Conservation (phyloP, 352 stramenopile species). For the Globisporangium takayamanum region DNA sequence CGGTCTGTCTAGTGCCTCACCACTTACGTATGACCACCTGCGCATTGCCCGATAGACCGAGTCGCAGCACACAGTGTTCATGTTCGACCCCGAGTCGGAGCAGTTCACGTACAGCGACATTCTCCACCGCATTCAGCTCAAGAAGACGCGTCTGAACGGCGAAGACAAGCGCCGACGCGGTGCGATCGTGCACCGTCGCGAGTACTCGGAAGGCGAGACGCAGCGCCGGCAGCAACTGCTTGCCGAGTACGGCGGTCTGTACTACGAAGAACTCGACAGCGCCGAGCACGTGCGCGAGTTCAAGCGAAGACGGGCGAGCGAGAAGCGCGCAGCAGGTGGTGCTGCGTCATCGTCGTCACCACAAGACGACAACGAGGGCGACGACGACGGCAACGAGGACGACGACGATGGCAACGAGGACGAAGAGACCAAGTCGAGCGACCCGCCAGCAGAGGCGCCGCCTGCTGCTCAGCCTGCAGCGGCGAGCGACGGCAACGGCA, state of each 20-base stretch:
- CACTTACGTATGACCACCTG: not conserved
- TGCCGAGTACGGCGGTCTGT: slow-evolving; percentile 56
- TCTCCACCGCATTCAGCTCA: slow-evolving; percentile 68
- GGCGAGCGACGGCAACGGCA: slow-evolving; percentile 30
- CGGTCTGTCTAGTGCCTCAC: not conserved
- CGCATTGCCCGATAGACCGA: slow-evolving; percentile 25
- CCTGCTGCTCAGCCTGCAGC: slow-evolving; percentile 5
- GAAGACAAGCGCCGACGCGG: slow-evolving; percentile 78
- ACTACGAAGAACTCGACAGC: slow-evolving; percentile 61
- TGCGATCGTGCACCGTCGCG: slow-evolving; percentile 65
- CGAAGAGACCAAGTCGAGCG: slow-evolving; percentile 41
- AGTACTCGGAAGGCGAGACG: slow-evolving; percentile 62
- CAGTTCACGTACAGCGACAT: slow-evolving; percentile 78
- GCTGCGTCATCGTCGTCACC: too few relatives aligned
- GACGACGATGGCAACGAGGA: slow-evolving; percentile 22
- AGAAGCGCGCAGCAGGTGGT: slow-evolving; percentile 11
- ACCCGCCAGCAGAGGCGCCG: slow-evolving; percentile 3
- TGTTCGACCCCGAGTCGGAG: slow-evolving; percentile 66
- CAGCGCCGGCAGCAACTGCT: slow-evolving; percentile 55
- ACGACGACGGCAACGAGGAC: slow-evolving; percentile 16
- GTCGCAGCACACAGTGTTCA: slow-evolving; percentile 73
- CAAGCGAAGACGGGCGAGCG: slow-evolving; percentile 43
- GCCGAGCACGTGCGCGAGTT: slow-evolving; percentile 54
- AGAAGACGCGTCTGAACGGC: slow-evolving; percentile 71
- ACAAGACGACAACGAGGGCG: not conserved